phyloP scores from a whole-genome alignment of 2,329 filamentous ascomycete genomes.

The Ophiostoma perfectum region DNA sequence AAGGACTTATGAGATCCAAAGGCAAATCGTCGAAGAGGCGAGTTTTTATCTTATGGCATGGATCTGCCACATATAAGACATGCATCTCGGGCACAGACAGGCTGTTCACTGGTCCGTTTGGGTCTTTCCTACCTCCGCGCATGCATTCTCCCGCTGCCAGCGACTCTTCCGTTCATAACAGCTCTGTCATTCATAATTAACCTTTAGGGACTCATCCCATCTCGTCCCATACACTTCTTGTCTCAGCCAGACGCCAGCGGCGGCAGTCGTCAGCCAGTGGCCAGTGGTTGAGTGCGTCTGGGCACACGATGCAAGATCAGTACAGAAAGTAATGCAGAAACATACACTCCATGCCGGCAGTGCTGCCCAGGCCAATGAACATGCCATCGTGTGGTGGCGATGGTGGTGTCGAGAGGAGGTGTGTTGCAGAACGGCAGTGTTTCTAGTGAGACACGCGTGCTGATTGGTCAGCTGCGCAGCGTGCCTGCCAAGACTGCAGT shows the following conservation, averaged over 20 bases:
- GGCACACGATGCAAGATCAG: background rate
- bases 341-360: background rate
- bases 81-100: background rate
- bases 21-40: background rate
- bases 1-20: no score
- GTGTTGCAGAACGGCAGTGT: slow-evolving; percentile 11
- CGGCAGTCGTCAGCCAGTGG: background rate
- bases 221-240: background rate
- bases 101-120: background rate
- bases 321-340: slow-evolving; percentile 4
- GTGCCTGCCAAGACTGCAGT: slow-evolving; percentile 1
- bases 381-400: slow-evolving; percentile 6
- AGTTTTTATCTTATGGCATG: background rate
- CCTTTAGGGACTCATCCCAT: background rate
- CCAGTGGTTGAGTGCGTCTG: background rate
- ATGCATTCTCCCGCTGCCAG: background rate
- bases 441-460: background rate
- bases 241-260: slow-evolving; percentile 9
- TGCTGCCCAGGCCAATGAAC: slow-evolving; percentile 1
- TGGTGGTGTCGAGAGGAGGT: background rate
- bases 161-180: background rate
- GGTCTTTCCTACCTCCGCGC: background rate
- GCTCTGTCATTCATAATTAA: background rate
- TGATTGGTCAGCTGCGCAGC: background rate
- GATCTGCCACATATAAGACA: background rate